A percentile compares a stretch with the other conserved stretches of the same genome.
These are phyloP conservation scores for Taxillus chinensis DNA, from an alignment of 164 flowering plant genomes.

Conservation along the genomic window DNA sequence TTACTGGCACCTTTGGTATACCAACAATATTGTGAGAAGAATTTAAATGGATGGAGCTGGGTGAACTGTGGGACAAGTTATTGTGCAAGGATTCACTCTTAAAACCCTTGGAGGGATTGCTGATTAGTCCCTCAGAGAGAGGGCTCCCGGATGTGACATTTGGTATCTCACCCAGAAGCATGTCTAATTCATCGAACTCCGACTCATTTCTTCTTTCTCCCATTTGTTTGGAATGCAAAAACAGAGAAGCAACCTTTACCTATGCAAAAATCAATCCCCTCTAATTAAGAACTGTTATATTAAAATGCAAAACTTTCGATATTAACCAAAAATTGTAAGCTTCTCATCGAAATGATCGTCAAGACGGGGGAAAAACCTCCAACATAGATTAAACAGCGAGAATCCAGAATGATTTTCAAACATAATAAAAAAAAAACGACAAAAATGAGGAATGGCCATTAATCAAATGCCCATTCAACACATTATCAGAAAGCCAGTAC, in stretches of 20 bases:
- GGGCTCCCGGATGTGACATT: conserved; percentile 28
- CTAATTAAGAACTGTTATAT: too few species aligned
- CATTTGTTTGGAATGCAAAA: conserved; percentile 17
- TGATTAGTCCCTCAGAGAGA: conserved; percentile 21
- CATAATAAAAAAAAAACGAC: too few species aligned
- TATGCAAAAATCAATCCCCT: too few species aligned
- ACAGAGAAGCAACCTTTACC: conserved; percentile 12
- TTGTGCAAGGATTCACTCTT: conserved; percentile 1
- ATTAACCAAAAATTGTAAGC: too few species aligned
- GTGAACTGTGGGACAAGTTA: conserved; percentile 6
- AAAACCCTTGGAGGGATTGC: conserved; percentile 6
- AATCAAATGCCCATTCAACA: too few species aligned
- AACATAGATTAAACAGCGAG: too few species aligned
- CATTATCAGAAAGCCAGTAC: too few species aligned
- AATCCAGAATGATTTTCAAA: too few species aligned
- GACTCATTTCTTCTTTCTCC: conserved; percentile 24
- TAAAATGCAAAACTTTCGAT: too few species aligned
- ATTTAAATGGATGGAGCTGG: neutral
- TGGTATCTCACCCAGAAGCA: conserved; percentile 55
- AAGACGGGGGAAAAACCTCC: too few species aligned
- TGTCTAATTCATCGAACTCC: conserved; percentile 44
- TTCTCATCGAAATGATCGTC: neutral
- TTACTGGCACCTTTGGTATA: conserved; percentile 1
- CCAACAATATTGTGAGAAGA: too few species aligned
- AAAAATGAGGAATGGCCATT: too few species aligned